These are phyloP conservation scores for Malbranchea zuffiana DNA, from an alignment of 2,329 filamentous ascomycete species.

Conservation along the genomic window DNA sequence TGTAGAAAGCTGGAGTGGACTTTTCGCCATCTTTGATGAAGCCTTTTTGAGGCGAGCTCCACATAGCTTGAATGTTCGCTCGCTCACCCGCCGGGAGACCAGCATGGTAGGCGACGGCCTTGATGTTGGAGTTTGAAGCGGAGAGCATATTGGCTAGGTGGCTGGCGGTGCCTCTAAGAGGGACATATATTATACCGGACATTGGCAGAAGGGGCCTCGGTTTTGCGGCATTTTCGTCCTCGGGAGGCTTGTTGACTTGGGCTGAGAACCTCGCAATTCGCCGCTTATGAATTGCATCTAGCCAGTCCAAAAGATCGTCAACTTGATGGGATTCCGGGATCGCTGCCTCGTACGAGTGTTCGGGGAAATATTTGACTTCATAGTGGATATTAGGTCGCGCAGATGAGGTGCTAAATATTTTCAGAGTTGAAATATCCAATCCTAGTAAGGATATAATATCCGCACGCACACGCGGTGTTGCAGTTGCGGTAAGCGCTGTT, in stretches of 20 bases:
- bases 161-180: slow-evolving; percentile 32
- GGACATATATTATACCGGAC: slow-evolving; percentile 39
- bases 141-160: slow-evolving; percentile 30
- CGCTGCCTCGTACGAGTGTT: slow-evolving; percentile 22
- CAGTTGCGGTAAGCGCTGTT: slow-evolving; percentile 86
- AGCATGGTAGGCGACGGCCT: slow-evolving; percentile 40
- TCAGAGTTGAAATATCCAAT: slow-evolving; percentile 53
- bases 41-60: slow-evolving; percentile 19
- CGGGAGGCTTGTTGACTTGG: slow-evolving; percentile 46
- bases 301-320: slow-evolving; percentile 68
- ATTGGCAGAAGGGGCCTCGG: slow-evolving; percentile 25
- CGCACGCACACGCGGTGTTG: slow-evolving; percentile 66
- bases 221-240: background rate
- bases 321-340: slow-evolving; percentile 50
- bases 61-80: slow-evolving; percentile 43
- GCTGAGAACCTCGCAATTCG: slow-evolving; percentile 56
- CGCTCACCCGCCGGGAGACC: slow-evolving; percentile 62
- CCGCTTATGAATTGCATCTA: slow-evolving; percentile 60
- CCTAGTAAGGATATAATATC: slow-evolving; percentile 71
- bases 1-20: slow-evolving; percentile 57
- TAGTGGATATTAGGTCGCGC: slow-evolving; percentile 79
- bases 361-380: slow-evolving; percentile 58
- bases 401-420: slow-evolving; percentile 72
- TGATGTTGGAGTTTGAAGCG: slow-evolving; percentile 22
- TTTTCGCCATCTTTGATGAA: slow-evolving; percentile 8